Base-by-base conservation (phyloP, 2,329 filamentous ascomycete genomes). In the Tolypocladium ophioglossoides region DNA sequence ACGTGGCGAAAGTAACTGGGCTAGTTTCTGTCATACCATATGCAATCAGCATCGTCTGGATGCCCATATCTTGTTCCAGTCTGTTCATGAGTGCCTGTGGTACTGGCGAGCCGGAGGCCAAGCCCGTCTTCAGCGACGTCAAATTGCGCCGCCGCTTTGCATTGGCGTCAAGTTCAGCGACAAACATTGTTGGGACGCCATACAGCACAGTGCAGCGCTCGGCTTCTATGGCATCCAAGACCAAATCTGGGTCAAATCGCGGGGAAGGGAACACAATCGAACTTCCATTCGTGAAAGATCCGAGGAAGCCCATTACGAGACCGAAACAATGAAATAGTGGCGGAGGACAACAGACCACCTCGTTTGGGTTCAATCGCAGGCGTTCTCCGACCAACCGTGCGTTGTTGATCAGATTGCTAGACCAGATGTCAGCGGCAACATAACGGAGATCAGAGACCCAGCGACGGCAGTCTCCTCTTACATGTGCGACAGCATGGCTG, bases 311-410 rank as follows among this genome's bases (percentile, higher is more conserved):
- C 3, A 91, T 79, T 1, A 91, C 87, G 9, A 92, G 78, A 1
- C 88, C 88, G 64, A 92, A 92, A 73, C 87, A 92, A 73, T 94
- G 89, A 74, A 94, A 94, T 3, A 94, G 77, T 0, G 89, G 89
- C 0, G 89, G 88, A 4, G 88, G 88, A 66, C 89, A 94, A 73
- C 88, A 92, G 11, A 94, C 75, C 8, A 85, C 74, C 63, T 91
- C 87, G 49, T 76, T 72, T 2, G 79, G 71, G 0, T 80, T 83
- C n/a, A 92, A 75, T 6, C 80, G 76, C 84, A 91, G 87, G 46
- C 86, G 80, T 67, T 89, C 85, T 53, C 86, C 87, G 51, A 86
- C 85, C 70, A 86, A 86, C 34, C 83, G 79, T 10, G 82, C 77
- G 66, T 86, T 86, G 66, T 87, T 86, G 56, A 83, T 74, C 59